Percentiles rank a stretch among this genome's conserved stretches.
These are phyloP conservation scores for Raddia distichophylla DNA, from an alignment of 176 grass and related monocot species.

Conservation along the genomic window DNA sequence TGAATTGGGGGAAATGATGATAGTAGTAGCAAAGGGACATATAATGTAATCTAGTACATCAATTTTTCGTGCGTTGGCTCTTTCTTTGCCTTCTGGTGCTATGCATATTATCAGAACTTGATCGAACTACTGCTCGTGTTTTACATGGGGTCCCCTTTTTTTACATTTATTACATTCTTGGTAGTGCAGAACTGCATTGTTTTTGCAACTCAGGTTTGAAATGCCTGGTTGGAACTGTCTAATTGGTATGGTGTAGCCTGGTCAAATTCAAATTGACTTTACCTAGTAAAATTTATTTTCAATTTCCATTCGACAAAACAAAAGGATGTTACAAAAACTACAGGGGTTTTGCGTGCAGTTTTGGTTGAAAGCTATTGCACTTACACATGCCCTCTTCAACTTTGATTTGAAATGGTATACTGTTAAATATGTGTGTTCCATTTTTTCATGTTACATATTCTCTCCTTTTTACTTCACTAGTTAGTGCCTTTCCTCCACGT, in stretches of 20 bases:
- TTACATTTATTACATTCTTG: not conserved
- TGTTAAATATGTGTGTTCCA: not conserved
- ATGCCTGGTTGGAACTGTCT: not conserved
- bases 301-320: not conserved
- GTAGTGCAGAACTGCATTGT: not conserved
- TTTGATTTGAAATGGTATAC: not conserved
- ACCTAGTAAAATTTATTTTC: not conserved
- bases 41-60: too few relatives aligned
- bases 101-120: not conserved
- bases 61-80: not conserved
- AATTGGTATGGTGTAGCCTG: not conserved
- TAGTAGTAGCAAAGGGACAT: not conserved
- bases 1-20: not conserved
- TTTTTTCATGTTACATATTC: not conserved
- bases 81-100: not conserved
- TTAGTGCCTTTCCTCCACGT: not conserved
- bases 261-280: constrained; percentile 4
- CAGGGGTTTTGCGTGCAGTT: not conserved
- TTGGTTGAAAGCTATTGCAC: not conserved
- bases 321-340: not conserved
- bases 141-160: not conserved
- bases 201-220: not conserved
- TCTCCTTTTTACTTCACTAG: not conserved
- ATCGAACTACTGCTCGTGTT: not conserved
- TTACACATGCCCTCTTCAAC: not conserved